Conservation (phyloP, 2,329 filamentous ascomycete genomes). For the Colletotrichum brevisporum region DNA sequence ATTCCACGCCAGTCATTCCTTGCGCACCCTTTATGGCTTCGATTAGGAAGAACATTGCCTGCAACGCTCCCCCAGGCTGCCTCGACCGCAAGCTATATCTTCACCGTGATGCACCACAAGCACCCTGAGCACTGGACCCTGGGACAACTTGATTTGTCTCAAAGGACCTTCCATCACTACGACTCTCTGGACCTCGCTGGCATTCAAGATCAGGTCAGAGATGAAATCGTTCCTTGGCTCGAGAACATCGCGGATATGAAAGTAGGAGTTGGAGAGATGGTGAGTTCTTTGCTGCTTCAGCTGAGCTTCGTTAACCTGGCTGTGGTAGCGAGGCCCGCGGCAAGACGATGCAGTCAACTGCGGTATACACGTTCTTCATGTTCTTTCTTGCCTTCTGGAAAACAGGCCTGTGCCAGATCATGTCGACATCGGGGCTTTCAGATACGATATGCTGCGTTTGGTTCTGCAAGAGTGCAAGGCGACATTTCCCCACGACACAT, state of each 20-base stretch:
- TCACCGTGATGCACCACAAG: constrained; percentile 4
- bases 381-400: background rate
- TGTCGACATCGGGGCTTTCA: background rate
- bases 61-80: constrained; percentile 52
- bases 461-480: background rate
- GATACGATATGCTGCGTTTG: background rate
- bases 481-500: background rate
- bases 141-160: background rate
- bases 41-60: constrained; percentile 62
- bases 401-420: background rate
- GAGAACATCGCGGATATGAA: background rate
- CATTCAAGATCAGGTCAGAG: background rate
- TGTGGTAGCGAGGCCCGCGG: background rate
- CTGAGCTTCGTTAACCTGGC: background rate
- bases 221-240: background rate
- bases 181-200: background rate
- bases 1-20: background rate
- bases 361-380: constrained; percentile 5
- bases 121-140: constrained; percentile 3
- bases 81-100: constrained; percentile 53
- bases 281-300: background rate
- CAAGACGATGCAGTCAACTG: background rate
- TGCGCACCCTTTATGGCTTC: constrained; percentile 58
- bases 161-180: background rate
- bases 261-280: background rate